Evolutionary conservation across 176 grass and related monocot species (phyloP).

Genomic region (Aegilops longissima): DNA sequence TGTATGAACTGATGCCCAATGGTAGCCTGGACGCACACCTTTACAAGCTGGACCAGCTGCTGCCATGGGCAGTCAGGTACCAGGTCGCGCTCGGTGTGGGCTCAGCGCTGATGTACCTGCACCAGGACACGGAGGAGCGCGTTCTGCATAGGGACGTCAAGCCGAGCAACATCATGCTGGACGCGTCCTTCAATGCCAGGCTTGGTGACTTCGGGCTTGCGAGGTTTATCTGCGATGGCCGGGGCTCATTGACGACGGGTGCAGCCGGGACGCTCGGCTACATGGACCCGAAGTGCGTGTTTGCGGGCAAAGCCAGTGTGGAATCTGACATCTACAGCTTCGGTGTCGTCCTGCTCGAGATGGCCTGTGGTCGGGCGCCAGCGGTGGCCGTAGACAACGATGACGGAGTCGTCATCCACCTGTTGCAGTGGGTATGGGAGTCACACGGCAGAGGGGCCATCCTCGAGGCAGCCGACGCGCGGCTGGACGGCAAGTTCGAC

Average conservation of each 20-base stretch:
- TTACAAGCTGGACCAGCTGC: background rate
- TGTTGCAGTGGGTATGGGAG: background rate
- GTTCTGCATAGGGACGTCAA: slow-evolving; percentile 7
- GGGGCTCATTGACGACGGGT: background rate
- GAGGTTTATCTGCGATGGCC: background rate
- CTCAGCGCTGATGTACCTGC: background rate
- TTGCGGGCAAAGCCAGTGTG: background rate
- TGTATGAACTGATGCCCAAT: slow-evolving; percentile 58
- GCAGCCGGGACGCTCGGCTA: background rate
- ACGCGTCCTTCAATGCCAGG: background rate
- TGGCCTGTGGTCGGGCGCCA: background rate
- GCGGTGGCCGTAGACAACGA: background rate
- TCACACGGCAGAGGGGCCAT: background rate
- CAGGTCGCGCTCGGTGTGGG: background rate
- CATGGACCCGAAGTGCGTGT: background rate
- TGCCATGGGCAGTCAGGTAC: slow-evolving; percentile 37
- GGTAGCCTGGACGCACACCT: slow-evolving; percentile 55
- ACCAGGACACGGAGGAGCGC: background rate
- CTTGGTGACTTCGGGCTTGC: slow-evolving; percentile 17
- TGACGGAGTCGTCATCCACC: background rate
- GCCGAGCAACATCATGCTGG: slow-evolving; percentile 18
- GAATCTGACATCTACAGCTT: background rate
- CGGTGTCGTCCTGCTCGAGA: background rate
- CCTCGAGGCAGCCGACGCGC: background rate
- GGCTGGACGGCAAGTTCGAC: background rate